Evolutionary conservation across 148 eudicot species (phyloP), one percentile per base, ranked within the genome.

Genomic region (Talinum fruticosum): DNA sequence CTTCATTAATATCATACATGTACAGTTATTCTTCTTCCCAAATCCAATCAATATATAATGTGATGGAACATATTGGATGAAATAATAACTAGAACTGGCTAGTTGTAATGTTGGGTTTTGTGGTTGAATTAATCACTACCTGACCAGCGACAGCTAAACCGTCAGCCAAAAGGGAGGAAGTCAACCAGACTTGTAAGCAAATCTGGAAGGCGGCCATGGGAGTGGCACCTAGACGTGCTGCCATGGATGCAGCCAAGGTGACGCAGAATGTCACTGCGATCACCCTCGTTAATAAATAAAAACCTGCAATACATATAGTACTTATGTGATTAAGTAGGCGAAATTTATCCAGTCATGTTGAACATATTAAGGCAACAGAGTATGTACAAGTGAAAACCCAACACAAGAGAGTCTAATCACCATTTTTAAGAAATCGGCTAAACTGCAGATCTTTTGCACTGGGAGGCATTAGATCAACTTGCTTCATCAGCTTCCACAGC

Each of bases 141-240:
- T 94, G 98, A 72, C 91, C 98, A 81, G 97, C 98, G 69, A 96
- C 97, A 34, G 99, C 99, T 79, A 96, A 88, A 29, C 98, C 99
- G 84, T 96, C 99, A 72, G 99, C 97, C 69, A 96, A 87, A 77
- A 96, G 98, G 0, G 99, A 96, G 26, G 99, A 93, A 5, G 98
- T 84, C 87, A 93, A 78, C 99, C 99, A 96, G 44, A 96, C 93
- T 81, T 96, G 99, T 79, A 96, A 83, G 80, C 99, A 96, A 34
- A 96, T 84, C 75, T 96, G 99, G 65, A 96, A 96, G 13, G 97
- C 98, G 66, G 99, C 99, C 99, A 96, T 96, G 19, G 87, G 83
- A 76, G 87, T 93, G 10, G 97, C 36, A 49, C 99, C 99, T 13
- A 96, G 75, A 68, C 99, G 83, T 59, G 99, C 93, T 64, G 99